These are phyloP conservation scores for Crithidia fasciculata DNA, from an alignment of 208 protist genomes.

Conservation along the genomic window DNA sequence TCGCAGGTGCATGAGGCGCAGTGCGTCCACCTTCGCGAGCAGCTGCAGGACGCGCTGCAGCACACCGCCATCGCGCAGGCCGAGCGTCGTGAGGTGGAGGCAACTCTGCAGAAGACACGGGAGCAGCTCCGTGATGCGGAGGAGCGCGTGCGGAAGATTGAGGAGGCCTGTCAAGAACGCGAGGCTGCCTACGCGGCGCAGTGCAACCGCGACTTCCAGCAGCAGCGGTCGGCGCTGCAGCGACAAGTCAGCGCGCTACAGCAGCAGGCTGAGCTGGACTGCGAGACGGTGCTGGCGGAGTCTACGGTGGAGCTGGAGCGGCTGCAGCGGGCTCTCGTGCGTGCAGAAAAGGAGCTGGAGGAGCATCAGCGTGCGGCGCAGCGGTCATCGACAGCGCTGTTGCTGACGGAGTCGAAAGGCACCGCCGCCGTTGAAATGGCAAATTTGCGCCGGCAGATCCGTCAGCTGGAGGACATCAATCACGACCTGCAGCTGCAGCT, in stretches of 20 bases:
- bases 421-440: conserved; percentile 5
- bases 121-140: conserved; percentile 22
- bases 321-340: conserved; percentile 35
- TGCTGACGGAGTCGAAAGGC: background rate
- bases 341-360: conserved; percentile 22
- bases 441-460: conserved; percentile 22
- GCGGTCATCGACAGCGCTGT: background rate
- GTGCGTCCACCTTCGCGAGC: conserved; percentile 27
- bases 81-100: conserved; percentile 23
- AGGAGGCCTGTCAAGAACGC: conserved; percentile 13
- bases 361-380: conserved; percentile 21
- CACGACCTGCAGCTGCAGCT: conserved; percentile 28
- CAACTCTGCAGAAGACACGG: conserved; percentile 20
- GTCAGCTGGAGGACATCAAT: conserved; percentile 23
- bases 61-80: conserved; percentile 9
- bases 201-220: conserved; percentile 31
- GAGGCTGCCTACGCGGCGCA: conserved; percentile 18
- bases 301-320: conserved; percentile 46
- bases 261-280: conserved; percentile 33
- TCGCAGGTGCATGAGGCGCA: conserved; percentile 17
- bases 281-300: conserved; percentile 33
- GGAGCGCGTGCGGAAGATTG: conserved; percentile 18
- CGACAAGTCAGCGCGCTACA: conserved; percentile 16
- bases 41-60: conserved; percentile 26
- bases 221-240: conserved; percentile 9